Evolutionary conservation across 2,329 filamentous ascomycete genomes (phyloP), one percentile per base, ranked within the genome.

Genomic region (Penicillium griseofulvum): DNA sequence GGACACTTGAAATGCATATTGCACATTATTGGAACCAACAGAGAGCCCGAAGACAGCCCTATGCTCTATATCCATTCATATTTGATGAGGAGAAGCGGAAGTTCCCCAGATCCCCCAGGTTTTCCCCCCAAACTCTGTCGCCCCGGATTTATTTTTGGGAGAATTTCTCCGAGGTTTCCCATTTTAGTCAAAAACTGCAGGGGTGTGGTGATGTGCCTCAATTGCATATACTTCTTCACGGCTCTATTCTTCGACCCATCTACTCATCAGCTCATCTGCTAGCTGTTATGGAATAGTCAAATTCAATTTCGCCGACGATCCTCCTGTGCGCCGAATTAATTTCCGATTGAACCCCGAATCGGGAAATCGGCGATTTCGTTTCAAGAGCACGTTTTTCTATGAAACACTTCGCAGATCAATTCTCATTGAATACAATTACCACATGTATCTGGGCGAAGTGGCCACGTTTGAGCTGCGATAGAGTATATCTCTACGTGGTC

Each of bases 161-260:
- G 24, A 50, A 50, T 59, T 62, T 64, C 58, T 51, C 60, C 61
- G 61, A 62, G 38, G 49, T 57, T 60, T 62, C 50, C 39, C 61
- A 59, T 24, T 39, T 28, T 4, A 41, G n/a, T 38, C 9, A n/a
- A 3, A 34, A 14, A 7, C 31, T 34, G 5, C 14, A 16, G 31
- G 31, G 31, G 16, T 34, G 12, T 16, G 31, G 12, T 16, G 31
- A 34, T 16, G 16, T 16, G 16, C 14, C 31, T 34, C 31, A 34
- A 34, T 34, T 16, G 31, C 31, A 34, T 16, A 33, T 22, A n/a
- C 4, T n/a, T 3, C 5, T 22, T 14, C 43, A 19, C 28, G 10
- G 22, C 29, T 14, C 12, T 14, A 8, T 2, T 14, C 17, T 1
- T 22, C 17, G 19, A 16, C 5, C 12, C 17, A 12, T 22, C 17